These are phyloP conservation scores for Neurospora terricola DNA, from an alignment of 495 filamentous ascomycete species.

Conservation along the genomic window DNA sequence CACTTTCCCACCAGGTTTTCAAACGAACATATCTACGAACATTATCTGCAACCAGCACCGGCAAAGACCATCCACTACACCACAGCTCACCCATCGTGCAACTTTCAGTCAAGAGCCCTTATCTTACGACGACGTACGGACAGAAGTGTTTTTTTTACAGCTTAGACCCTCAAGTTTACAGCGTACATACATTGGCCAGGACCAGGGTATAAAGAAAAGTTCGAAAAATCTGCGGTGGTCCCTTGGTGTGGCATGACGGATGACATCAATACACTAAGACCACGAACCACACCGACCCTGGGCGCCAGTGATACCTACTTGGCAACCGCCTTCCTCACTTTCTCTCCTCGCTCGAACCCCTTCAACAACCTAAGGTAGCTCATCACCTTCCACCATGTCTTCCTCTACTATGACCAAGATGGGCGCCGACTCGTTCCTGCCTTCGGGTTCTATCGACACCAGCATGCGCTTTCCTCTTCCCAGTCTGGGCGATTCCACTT, in stretches of 20 bases:
- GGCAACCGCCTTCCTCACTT: background rate
- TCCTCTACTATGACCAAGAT: constrained; percentile 21
- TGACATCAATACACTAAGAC: constrained; percentile 10
- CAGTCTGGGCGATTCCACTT: constrained; percentile 17
- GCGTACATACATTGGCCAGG: background rate
- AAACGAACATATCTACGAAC: background rate
- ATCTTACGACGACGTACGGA: background rate
- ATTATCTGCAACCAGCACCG: background rate
- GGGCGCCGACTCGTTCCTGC: constrained; percentile 24
- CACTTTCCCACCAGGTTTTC: background rate
- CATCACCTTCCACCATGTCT: constrained; percentile 3
- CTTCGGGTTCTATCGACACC: constrained; percentile 15
- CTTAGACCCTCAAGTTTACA: background rate
- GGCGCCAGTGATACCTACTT: background rate
- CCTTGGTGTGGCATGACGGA: constrained; percentile 2
- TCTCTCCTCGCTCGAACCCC: background rate
- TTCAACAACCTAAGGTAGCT: background rate
- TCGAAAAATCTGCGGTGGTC: background rate
- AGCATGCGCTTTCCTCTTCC: constrained; percentile 14
- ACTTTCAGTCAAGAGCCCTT: background rate
- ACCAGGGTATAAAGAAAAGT: background rate
- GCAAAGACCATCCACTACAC: background rate
- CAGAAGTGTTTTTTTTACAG: background rate
- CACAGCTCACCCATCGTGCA: background rate
- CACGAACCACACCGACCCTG: background rate